phyloP scores from a whole-genome alignment of 2,329 filamentous ascomycete species.

The Fusarium nelsonii region DNA sequence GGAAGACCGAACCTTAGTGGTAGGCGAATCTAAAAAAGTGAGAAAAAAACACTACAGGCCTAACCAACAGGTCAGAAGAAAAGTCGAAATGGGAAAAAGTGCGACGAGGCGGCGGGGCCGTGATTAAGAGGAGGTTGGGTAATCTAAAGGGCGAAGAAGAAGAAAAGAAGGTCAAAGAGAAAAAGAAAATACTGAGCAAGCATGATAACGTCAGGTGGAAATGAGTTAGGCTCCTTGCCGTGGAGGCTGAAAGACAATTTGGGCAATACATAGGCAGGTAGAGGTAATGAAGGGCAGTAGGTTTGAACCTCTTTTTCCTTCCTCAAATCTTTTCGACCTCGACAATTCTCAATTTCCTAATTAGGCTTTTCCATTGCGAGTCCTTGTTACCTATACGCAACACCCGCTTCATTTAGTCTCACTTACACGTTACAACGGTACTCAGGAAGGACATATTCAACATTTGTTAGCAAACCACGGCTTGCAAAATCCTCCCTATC shows the following conservation, averaged over 20 bases:
- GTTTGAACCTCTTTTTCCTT: conserved; percentile 1
- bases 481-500: neutral
- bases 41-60: conserved; percentile 6
- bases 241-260: conserved; percentile 7
- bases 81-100: conserved; percentile 19
- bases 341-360: conserved; percentile 19
- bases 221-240: conserved; percentile 35
- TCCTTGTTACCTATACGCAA: conserved; percentile 25
- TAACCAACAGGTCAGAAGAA: conserved; percentile 5
- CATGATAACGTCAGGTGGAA: conserved; percentile 35
- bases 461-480: neutral
- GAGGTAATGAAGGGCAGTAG: conserved; percentile 3
- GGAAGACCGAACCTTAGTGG: conserved; percentile 14
- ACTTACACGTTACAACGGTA: conserved; percentile 5
- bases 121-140: conserved; percentile 26
- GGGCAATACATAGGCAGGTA: neutral
- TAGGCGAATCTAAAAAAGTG: conserved; percentile 4
- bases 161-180: conserved; percentile 11
- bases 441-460: neutral
- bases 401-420: conserved; percentile 13
- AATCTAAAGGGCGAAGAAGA: conserved; percentile 5
- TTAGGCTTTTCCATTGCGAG: conserved; percentile 21
- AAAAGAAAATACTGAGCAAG: conserved; percentile 31
- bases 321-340: neutral
- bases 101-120: conserved; percentile 33